Base-by-base conservation (phyloP, 2,329 filamentous ascomycete genomes). In the Paecilomyces variotii region DNA sequence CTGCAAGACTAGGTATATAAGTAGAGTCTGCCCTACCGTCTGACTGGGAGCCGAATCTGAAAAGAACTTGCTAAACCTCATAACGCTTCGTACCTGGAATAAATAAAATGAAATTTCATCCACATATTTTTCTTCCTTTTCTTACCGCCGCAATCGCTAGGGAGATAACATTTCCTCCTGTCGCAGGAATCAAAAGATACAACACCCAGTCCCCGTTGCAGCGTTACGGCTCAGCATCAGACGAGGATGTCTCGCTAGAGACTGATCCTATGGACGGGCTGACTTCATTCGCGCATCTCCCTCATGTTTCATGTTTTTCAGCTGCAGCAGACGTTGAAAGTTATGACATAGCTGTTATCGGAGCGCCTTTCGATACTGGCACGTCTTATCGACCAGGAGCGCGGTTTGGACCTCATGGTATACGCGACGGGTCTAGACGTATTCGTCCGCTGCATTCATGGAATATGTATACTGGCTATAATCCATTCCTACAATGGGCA, bases 381-480 rank as follows among this genome's bases (percentile, higher is more conserved):
- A 56, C 54, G 2, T 56, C 54, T 2, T 59, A 59, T 52, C 62
- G 73, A n/a, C 72, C 72, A 4, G 73, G 73, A 10, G 72, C 72
- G 24, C 67, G 73, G 4, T 75, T 70, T 54, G 72, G 73, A 10
- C 73, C 73, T 12, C 61, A 62, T 28, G 69, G 67, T 0, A 73
- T 74, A 55, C 65, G 73, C 5, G 57, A 62, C 11, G 71, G 70
- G 4, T 74, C 72, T 24, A 63, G 68, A 57, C 61, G 72, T 50
- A 71, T 68, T 35, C 1, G 34, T 32, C 51, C 60, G 56, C 4
- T 59, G 56, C 24, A 63, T 19, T 61, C 57, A 1, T 82, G 74
- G 71, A 78, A 72, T 55, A 73, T 82, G 12, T 82, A 83, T 61
- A 64, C 35, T 7, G 35, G 64, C 9, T 57, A 67, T 58, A 79